These are phyloP conservation scores for Ceratocystis lukuohia DNA, from an alignment of 2,329 filamentous ascomycete species.

Conservation along the genomic window DNA sequence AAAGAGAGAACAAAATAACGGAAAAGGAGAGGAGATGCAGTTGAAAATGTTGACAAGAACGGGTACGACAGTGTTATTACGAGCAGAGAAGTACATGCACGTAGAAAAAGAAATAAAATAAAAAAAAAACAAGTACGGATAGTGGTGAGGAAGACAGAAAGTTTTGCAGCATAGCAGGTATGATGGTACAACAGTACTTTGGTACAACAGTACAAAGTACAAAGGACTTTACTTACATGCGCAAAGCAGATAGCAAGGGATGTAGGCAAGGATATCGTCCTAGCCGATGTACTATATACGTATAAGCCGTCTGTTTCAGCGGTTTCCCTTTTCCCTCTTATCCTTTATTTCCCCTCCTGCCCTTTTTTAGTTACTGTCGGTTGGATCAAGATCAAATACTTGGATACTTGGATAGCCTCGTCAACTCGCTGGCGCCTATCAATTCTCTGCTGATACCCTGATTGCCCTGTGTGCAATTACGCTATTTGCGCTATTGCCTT, in stretches of 20 bases:
- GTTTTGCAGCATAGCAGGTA: not conserved
- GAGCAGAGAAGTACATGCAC: not conserved
- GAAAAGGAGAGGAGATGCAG: not conserved
- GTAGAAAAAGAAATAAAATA: not conserved
- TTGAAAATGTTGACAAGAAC: too few relatives aligned
- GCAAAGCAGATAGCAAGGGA: not conserved
- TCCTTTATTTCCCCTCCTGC: not conserved
- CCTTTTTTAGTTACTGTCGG: too few relatives aligned
- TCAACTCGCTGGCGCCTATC: slow-evolving; percentile 1
- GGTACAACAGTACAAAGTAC: not conserved
- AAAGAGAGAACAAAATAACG: not conserved
- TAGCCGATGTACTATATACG: slow-evolving; percentile 1
- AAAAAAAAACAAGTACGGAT: not conserved
- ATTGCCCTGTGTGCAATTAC: not conserved
- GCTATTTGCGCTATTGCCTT: slow-evolving; percentile 2
- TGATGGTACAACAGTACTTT: not conserved
- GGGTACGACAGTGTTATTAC: too few relatives aligned
- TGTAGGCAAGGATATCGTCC: not conserved
- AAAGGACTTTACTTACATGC: not conserved
- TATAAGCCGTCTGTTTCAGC: slow-evolving; percentile 5
- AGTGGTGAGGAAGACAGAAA: not conserved
- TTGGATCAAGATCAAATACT: not conserved
- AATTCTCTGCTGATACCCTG: not conserved
- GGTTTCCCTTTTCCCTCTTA: not conserved
- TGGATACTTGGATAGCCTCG: not conserved